A percentile compares a stretch with the other conserved stretches of the same genome.
Conservation (phyloP, 441 rosid genomes). For the Corymbia calophylla region DNA sequence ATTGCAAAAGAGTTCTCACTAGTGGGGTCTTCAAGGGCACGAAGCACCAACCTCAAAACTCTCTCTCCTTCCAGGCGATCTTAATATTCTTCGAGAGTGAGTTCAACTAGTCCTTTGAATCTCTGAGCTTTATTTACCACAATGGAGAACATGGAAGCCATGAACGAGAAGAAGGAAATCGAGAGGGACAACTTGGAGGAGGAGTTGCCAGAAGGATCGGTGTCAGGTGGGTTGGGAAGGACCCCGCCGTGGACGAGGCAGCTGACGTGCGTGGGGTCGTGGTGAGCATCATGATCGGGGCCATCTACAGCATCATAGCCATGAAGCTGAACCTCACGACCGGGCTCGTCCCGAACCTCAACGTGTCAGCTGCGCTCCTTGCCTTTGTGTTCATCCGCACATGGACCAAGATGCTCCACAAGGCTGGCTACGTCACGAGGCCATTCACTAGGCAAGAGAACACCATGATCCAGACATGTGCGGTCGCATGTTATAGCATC, state of each 20-base stretch:
- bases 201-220: background rate
- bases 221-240: conserved; percentile 31
- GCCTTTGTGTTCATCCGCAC: conserved; percentile 71
- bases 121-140: background rate
- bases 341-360: conserved; percentile 94
- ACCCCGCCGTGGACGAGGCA: conserved; percentile 73
- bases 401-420: conserved; percentile 71
- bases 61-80: background rate
- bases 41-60: background rate
- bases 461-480: conserved; percentile 83
- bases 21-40: background rate
- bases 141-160: conserved; percentile 14
- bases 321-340: conserved; percentile 89
- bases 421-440: conserved; percentile 47
- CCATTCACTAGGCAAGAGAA: conserved; percentile 93
- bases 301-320: conserved; percentile 74
- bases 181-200: conserved; percentile 23
- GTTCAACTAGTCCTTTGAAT: background rate
- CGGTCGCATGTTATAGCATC: conserved; percentile 89
- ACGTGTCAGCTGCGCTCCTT: conserved; percentile 84
- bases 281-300: conserved; percentile 63
- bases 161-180: conserved; percentile 21
- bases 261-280: conserved; percentile 68
- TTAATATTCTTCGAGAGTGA: background rate
- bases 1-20: background rate